phyloP scores from a whole-genome alignment of 768 basidiomycete genomes.

The Termitomyces sp. region DNA sequence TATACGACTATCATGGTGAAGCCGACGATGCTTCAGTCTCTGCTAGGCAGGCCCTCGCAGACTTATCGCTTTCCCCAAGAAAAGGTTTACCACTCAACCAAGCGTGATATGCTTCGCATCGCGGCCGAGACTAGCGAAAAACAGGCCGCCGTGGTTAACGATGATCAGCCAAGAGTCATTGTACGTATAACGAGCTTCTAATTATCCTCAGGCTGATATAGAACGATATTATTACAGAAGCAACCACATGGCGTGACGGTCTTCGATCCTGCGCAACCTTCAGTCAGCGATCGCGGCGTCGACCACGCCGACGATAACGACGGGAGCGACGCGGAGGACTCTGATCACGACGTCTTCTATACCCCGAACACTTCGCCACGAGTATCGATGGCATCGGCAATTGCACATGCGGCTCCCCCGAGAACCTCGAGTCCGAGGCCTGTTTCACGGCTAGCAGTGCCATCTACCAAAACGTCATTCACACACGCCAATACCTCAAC shows the following conservation, averaged over 20 bases:
- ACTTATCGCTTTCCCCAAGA: conserved; percentile 41
- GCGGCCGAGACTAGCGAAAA: conserved; percentile 28
- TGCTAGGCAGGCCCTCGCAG: conserved; percentile 62
- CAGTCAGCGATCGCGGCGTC: conserved; percentile 1
- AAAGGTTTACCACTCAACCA: conserved; percentile 47
- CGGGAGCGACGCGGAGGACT: conserved; percentile 25
- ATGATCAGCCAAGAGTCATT: conserved; percentile 1
- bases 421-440: conserved; percentile 19
- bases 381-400: conserved; percentile 36
- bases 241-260: conserved; percentile 12
- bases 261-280: conserved; percentile 1
- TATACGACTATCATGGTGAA: conserved; percentile 34
- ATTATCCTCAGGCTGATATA: conserved; percentile 1
- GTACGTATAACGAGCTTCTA: conserved; percentile 6
- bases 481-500: conserved; percentile 22
- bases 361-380: conserved; percentile 55
- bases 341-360: conserved; percentile 50
- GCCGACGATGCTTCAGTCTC: conserved; percentile 52
- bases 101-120: conserved; percentile 44
- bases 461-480: conserved; percentile 17
- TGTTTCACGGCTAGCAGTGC: conserved; percentile 7
- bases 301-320: conserved; percentile 8
- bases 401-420: conserved; percentile 14
- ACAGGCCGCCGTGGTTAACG: conserved; percentile 6
- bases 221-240: conserved; percentile 3